phyloP scores from a whole-genome alignment of 176 grass and related monocot genomes.

The Phragmites australis region DNA sequence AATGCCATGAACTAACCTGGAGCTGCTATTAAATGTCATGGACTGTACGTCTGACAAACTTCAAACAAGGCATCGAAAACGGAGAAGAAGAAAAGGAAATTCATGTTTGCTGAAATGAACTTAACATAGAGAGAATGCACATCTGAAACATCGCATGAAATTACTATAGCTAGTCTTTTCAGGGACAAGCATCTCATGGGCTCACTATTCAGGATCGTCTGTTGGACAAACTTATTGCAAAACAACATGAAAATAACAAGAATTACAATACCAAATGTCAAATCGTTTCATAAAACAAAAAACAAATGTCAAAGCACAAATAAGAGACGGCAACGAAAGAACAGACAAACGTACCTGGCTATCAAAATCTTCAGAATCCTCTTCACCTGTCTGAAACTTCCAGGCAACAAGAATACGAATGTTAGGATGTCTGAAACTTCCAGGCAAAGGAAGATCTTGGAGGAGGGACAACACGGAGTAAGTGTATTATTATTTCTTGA shows the following conservation, averaged over 20 bases:
- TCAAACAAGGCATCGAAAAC: too few species aligned
- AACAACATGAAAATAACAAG: background rate
- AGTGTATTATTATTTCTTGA: background rate
- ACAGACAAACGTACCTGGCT: conserved; percentile 1
- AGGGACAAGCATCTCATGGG: too few species aligned
- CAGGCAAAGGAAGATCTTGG: background rate
- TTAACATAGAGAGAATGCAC: too few species aligned
- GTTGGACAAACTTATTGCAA: background rate
- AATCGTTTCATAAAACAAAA: background rate
- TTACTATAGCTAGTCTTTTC: too few species aligned
- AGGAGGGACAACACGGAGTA: conserved; percentile 9
- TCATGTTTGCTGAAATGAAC: too few species aligned
- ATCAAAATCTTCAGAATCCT: conserved; percentile 10
- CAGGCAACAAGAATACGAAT: background rate
- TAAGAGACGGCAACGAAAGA: background rate
- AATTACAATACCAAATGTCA: background rate
- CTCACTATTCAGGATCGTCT: too few species aligned
- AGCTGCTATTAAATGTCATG: too few species aligned
- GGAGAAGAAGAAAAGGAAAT: too few species aligned
- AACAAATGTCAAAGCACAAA: background rate
- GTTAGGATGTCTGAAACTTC: conserved; percentile 14
- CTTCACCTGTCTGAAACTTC: background rate
- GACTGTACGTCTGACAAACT: too few species aligned
- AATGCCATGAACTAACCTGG: too few species aligned
- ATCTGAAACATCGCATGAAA: too few species aligned